A percentile compares a stretch with the other conserved stretches of the same genome.
Conservation (phyloP, 148 eudicot genomes). For the Pharnaceum exiguum region DNA sequence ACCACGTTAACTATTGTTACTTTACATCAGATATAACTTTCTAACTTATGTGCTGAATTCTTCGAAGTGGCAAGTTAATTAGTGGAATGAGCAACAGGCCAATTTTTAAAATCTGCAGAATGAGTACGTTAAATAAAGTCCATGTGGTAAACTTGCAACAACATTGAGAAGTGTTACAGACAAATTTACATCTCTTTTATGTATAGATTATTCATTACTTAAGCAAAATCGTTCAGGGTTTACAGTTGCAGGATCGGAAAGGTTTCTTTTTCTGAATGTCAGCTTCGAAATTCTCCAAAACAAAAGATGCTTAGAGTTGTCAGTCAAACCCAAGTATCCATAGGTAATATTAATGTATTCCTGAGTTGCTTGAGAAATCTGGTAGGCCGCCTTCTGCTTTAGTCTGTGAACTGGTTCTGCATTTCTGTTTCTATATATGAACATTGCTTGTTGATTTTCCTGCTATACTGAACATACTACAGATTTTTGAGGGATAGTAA, state of each 20-base stretch:
- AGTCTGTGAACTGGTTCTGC: background rate
- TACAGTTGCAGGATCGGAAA: background rate
- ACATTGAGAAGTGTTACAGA: too few relatives aligned
- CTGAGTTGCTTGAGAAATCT: background rate
- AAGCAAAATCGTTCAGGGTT: constrained; percentile 4
- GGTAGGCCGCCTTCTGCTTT: too few relatives aligned
- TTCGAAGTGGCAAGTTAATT: too few relatives aligned
- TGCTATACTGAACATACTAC: background rate
- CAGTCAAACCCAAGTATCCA: constrained; percentile 20
- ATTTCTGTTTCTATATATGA: background rate
- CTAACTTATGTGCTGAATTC: too few relatives aligned
- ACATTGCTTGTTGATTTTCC: too few relatives aligned
- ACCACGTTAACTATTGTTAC: too few relatives aligned
- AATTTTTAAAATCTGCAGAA: too few relatives aligned
- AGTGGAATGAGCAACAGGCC: too few relatives aligned
- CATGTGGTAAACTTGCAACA: too few relatives aligned
- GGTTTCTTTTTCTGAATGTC: constrained; percentile 15
- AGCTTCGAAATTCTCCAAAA: constrained; percentile 5
- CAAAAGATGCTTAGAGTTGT: constrained; percentile 15
- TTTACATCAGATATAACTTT: too few relatives aligned
- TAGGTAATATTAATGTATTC: constrained; percentile 10
- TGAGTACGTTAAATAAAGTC: too few relatives aligned
- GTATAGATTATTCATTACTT: constrained; percentile 9
- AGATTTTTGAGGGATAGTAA: background rate
- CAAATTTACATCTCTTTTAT: constrained; percentile 5